Conservation (phyloP, 331 rosid species). For the Quercus lobata region DNA sequence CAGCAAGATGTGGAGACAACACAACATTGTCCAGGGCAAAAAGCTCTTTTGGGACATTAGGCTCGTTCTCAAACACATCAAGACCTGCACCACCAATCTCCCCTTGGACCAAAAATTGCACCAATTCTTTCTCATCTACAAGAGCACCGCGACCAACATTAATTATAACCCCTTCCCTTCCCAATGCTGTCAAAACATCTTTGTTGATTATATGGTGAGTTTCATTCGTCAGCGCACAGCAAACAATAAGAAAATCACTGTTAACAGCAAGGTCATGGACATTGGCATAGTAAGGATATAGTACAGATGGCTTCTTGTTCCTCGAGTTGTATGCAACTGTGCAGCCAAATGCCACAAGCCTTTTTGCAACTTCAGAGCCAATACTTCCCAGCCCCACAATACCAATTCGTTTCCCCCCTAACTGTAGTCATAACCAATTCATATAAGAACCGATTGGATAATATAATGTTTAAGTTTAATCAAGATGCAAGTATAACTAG, state of each 20-base stretch:
- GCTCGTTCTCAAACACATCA: conserved; percentile 32
- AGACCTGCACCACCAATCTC: conserved; percentile 31
- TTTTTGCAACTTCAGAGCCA: conserved; percentile 23
- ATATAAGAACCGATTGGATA: background rate
- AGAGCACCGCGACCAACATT: conserved; percentile 31
- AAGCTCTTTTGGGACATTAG: conserved; percentile 13
- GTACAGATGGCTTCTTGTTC: conserved; percentile 10
- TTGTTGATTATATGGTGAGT: conserved; percentile 21
- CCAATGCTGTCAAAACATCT: conserved; percentile 26
- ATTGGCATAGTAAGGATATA: conserved; percentile 12
- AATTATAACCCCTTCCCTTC: conserved; percentile 16
- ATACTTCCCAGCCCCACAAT: conserved; percentile 30
- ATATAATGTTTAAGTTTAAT: background rate
- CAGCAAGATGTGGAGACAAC: conserved; percentile 23
- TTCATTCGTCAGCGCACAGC: conserved; percentile 20
- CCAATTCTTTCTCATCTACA: conserved; percentile 23
- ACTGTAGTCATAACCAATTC: conserved; percentile 2
- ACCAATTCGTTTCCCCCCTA: conserved; percentile 24
- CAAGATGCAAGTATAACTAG: too few species aligned
- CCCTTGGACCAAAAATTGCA: conserved; percentile 4
- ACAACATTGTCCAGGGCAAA: conserved; percentile 20
- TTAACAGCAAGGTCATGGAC: conserved; percentile 16
- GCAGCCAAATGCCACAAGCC: conserved; percentile 25
- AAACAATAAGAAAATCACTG: conserved; percentile 17
- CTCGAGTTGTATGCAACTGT: conserved; percentile 25